These are phyloP conservation scores for Capsella bursapastoris DNA, from an alignment of 345 rosid genomes.

Conservation along the genomic window DNA sequence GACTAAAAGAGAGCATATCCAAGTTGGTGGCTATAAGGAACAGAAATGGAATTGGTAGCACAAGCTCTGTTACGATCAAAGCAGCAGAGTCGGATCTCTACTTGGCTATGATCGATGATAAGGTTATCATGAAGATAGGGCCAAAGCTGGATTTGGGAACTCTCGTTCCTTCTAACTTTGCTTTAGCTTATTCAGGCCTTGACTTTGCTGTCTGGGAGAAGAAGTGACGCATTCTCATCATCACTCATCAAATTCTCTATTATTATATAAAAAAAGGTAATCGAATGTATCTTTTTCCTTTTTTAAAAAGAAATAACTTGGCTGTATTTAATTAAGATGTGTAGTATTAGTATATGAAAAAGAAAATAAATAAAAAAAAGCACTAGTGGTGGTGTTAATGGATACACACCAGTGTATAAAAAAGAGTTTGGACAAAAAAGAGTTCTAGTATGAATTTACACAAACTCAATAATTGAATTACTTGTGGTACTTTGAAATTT, in stretches of 20 bases:
- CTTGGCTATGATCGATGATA: slow-evolving; percentile 65
- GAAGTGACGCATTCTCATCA: slow-evolving; percentile 12
- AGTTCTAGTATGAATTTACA: too few species aligned
- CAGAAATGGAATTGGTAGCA: slow-evolving; percentile 49
- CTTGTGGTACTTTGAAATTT: too few species aligned
- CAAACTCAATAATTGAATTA: too few species aligned
- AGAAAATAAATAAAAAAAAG: too few species aligned
- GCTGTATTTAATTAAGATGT: too few species aligned
- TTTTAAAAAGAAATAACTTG: too few species aligned
- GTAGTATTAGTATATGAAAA: too few species aligned
- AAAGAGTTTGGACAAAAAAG: too few species aligned
- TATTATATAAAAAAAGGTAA: neutral
- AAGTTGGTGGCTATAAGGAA: slow-evolving; percentile 57
- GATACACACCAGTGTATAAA: too few species aligned
- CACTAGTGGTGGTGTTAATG: too few species aligned
- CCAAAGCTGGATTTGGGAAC: slow-evolving; percentile 68
- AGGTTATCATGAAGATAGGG: slow-evolving; percentile 80
- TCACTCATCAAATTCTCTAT: neutral
- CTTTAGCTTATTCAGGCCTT: slow-evolving; percentile 59
- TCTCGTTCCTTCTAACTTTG: slow-evolving; percentile 66
- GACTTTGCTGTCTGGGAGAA: slow-evolving; percentile 68
- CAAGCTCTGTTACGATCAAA: slow-evolving; percentile 59
- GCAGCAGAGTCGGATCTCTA: slow-evolving; percentile 71
- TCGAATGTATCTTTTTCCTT: neutral
- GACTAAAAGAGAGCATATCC: slow-evolving; percentile 58